Base-by-base conservation (phyloP, 352 stramenopile species). In the Globisporangium heterothallicum region DNA sequence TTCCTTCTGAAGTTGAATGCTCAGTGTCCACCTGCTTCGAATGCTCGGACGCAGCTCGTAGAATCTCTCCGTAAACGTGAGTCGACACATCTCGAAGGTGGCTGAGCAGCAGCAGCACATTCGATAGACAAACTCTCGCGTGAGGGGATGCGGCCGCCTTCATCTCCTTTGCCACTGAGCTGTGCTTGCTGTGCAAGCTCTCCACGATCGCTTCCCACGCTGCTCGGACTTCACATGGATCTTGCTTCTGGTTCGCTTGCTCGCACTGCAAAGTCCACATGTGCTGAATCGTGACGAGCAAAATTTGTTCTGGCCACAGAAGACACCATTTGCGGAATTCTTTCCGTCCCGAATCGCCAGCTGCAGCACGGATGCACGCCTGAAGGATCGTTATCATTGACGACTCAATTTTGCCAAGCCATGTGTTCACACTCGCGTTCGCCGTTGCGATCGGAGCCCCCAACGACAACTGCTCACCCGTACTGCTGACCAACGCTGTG, bases 271-370 rank as follows among this genome's bases (percentile, higher is more conserved):
- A 38, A 0, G 74, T 84, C 79, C 79, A 92, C 14, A 59, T 56
- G 25, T 80, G 59, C 22, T 71, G 62, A 29, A 89, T 68, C 18
- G 75, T 72, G 13, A 63, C 59, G n/a, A 80, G 16, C 4, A 92
- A 21, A 0, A 85, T 73, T 61, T 92, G 82, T 25, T 92, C 82
- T 0, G 82, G 77, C 82, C 82, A 92, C 5, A 88, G 58, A 5
- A 88, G 41, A 34, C 73, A 88, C 82, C 82, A 92, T 30, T 92
- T 92, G 0, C 78, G 77, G 54, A 92, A 92, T 26, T 89, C 82
- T 53, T 92, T 91, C 4, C 78, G 70, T 18, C 63, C 52, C n/a
- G 76, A 58, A 54, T 92, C 82, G 10, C 62, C 82, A 12, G 80
- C 65, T 14, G 82, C 70, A 2, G 76, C 75, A 3, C 79, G 74